Base-by-base conservation (phyloP, 768 basidiomycete genomes). In the Cubamyces sp. region DNA sequence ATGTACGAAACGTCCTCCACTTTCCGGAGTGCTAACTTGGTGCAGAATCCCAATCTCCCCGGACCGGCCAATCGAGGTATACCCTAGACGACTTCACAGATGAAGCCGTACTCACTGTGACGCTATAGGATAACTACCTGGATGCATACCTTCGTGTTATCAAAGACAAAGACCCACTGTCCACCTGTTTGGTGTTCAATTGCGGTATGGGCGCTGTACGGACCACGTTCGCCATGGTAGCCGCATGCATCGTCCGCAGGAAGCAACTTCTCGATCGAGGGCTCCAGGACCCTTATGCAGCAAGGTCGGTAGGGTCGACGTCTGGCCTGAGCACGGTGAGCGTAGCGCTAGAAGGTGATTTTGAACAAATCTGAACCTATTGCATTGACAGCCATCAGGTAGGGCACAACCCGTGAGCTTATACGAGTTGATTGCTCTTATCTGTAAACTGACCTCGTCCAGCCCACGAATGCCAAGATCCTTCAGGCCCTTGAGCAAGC, bases 191-290 rank as follows among this genome's bases (percentile, higher is more conserved):
- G 19, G 91, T 98, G 4, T 98, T 98, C 73, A 94, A 91, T 51
- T 98, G 96, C 72, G 96, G 97, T 34, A 94, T 96, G 87, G 97
- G 97, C 47, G 94, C 93, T 2, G 96, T 98, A 0, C 84, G 96
- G 19, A 96, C 95, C 2, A 98, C 96, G 0, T 98, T 97, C 71
- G 94, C 93, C 3, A 98, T 98, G 97, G 84, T 89, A n/a, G 92
- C 94, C 7, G 95, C 96, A 0, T 86, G 88, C 59, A 80, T 99
- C 39, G 81, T 98, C 1, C 81, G 96, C 45, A 80, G 96, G 50
- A 91, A 88, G 64, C 84, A 86, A 68, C 71, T 87, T 37, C 71
- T 88, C 5, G 67, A 81, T 16, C 76, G 79, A 28, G 92, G 92
- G 1, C 74, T 88, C 49, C 81, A 82, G 3, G 96, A 98, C 71